Conservation (phyloP, 169 alveolate species). For the Plasmodium ovale region DNA sequence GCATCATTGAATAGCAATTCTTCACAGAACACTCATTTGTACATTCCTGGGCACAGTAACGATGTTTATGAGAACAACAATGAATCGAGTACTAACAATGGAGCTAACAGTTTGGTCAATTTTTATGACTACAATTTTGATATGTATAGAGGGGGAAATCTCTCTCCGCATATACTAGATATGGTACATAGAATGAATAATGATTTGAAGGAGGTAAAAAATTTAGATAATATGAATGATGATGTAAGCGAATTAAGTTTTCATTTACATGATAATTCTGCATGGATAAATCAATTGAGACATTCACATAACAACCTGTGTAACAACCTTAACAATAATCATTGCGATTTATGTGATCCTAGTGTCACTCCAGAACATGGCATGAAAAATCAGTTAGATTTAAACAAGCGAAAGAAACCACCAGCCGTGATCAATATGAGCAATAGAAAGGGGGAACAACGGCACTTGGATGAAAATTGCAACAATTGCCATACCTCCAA, state of each 20-base stretch:
- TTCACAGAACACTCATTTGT: slow-evolving; percentile 5
- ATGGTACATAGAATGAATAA: slow-evolving; percentile 53
- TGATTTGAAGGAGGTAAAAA: slow-evolving; percentile 38
- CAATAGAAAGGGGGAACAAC: slow-evolving; percentile 14
- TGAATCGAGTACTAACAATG: not conserved
- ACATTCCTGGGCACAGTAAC: not conserved
- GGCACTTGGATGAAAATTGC: slow-evolving; percentile 2
- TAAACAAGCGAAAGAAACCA: slow-evolving; percentile 30
- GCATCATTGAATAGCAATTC: not conserved
- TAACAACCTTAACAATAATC: slow-evolving; percentile 31
- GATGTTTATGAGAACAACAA: not conserved
- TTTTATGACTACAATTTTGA: slow-evolving; percentile 73
- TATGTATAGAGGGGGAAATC: slow-evolving; percentile 35
- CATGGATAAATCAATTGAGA: slow-evolving; percentile 70
- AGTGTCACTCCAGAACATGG: slow-evolving; percentile 21
- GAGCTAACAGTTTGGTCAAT: slow-evolving; percentile 10
- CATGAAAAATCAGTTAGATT: slow-evolving; percentile 18
- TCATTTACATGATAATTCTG: slow-evolving; percentile 21
- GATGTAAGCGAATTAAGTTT: slow-evolving; percentile 42
- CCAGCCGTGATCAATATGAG: not conserved
- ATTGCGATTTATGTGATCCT: slow-evolving; percentile 47
- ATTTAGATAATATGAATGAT: slow-evolving; percentile 28
- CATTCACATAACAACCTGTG: slow-evolving; percentile 38
- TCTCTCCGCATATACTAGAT: slow-evolving; percentile 52
- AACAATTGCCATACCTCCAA: too few relatives aligned